Base-by-base conservation (phyloP, 257 asterid species). In the Gentiana macrophylla region DNA sequence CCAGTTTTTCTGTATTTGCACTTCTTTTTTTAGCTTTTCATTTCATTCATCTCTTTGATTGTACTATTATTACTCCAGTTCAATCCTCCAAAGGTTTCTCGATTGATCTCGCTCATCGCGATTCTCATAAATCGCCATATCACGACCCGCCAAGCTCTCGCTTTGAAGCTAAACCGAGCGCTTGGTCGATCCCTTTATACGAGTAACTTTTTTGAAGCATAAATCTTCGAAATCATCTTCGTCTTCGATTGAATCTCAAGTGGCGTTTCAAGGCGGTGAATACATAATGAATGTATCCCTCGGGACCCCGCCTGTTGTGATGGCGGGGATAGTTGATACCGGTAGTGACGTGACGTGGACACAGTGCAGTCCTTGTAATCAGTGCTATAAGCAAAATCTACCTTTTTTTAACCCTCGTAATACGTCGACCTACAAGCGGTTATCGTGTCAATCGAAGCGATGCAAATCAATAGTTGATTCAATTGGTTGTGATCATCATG, bases 301-400 rank as follows among this genome's bases (percentile, higher is more conserved):
- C 35, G 74, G 74, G 8, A 68, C 71, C 1, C 78, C 79, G 33
- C 59, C 65, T n/a, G 4, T 52, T 37, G 59, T 53, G n/a, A 48
- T 32, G 11, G n/a, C 62, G n/a, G 65, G 59, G 41, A 12, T 61
- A 15, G 66, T 56, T 37, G 75, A 69, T 32, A 65, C 70, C 3
- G 79, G 72, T 0, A 69, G 75, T 37, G 63, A 49, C 6, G 12
- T 73, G 0, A 50, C 64, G 45, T 73, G 75, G 79, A 58, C 56
- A 2, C 75, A 73, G 58, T 73, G 75, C 51, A 15, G 32, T 12
- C 72, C 67, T 12, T 69, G 72, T 35, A 1, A 4, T 4, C 4
- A 37, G 1, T 69, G 72, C 33, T 65, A 41, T 50, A 6, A 47
- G 1, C 72, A 62, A 50, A 49, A 44, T 0, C 0, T 34, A 35